Evolutionary conservation across 2,329 filamentous ascomycete genomes (phyloP), one percentile per base, ranked within the genome.

Genomic region (Calonectria multiphialidica): DNA sequence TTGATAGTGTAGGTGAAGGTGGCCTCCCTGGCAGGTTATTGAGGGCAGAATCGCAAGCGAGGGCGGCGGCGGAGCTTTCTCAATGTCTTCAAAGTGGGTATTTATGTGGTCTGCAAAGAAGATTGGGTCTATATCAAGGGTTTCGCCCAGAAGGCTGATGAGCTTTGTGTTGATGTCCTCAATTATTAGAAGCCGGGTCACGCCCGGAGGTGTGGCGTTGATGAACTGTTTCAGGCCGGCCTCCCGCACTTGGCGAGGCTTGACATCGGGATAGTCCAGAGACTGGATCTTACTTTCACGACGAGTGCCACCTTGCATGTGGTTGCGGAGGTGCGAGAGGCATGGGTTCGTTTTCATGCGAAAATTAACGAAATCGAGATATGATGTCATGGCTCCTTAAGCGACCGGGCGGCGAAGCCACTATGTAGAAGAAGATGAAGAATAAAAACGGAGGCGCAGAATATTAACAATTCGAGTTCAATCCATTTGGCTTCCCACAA

Each of bases 1-100:
- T 57, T 77, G 74, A 25, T 75, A 77, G 28, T 76, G 74, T 33
- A 76, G 53, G 47, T 77, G 71, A 5, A 77, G 45, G 40, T 71
- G 53, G n/a, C 72, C 70, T 33, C 49, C 67, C 18, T 71, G 21
- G 25, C 72, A 55, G 21, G 72, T 68, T 15, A 67, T 50, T 5
- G 74, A 74, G 23, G 76, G 76, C 49, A 71, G 62, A 3, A 74
- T 42, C 6, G 68, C 70, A 8, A 75, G 59, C n/a, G 71, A 74
- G 15, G 74, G 76, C n/a, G 76, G 74, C 8, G 73, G 62, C 8
- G 71, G 64, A 16, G 68, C 68, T 18, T 72, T 74, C 50, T 77
- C 74, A 30, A 76, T 61, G 18, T 77, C 67, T 28, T 68, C 35
- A 30, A 76, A 71, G 42, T 75, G 47, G 3, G 76, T 76, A n/a